A percentile compares a stretch with the other conserved stretches of the same genome.
Evolutionary conservation across 331 rosid genomes (phyloP).

Genomic region (Rhamnella rubrinervis): DNA sequence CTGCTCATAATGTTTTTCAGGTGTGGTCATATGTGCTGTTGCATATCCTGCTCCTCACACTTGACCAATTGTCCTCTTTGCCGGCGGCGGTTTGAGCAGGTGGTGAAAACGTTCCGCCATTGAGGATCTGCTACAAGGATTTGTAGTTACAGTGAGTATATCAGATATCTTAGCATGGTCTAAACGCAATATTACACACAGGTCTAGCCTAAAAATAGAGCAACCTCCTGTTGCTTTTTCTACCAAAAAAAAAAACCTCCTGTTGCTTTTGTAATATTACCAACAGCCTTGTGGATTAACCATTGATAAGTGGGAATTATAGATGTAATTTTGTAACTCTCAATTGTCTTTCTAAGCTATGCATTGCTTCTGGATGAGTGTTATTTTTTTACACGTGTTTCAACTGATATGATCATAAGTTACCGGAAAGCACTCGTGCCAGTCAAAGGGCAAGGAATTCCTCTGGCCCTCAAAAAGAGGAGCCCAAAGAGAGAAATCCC

Average conservation of each 20-base stretch:
- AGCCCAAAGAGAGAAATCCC: not conserved
- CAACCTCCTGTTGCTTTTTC: too few species aligned
- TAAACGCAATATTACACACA: slow-evolving; percentile 17
- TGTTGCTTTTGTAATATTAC: too few species aligned
- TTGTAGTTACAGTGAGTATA: slow-evolving; percentile 5
- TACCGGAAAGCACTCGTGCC: too few species aligned
- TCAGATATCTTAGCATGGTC: slow-evolving; percentile 2
- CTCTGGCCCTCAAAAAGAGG: not conserved
- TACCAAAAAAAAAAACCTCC: too few species aligned
- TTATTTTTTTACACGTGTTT: too few species aligned
- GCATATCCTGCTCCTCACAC: slow-evolving; percentile 78
- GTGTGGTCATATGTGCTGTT: slow-evolving; percentile 99
- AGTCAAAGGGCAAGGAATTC: not conserved
- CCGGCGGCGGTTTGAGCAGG: slow-evolving; percentile 79
- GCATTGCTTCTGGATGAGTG: too few species aligned
- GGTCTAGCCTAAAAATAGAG: not conserved
- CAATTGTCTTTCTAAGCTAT: too few species aligned
- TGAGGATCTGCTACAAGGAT: slow-evolving; percentile 31
- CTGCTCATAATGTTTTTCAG: slow-evolving; percentile 42
- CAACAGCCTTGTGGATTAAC: too few species aligned
- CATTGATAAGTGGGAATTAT: too few species aligned
- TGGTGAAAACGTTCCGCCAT: slow-evolving; percentile 89
- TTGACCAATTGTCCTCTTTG: slow-evolving; percentile 91
- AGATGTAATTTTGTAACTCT: too few species aligned
- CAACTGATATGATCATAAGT: too few species aligned